phyloP scores from a whole-genome alignment of 208 protist species.

The Trypanosoma cruzi region DNA sequence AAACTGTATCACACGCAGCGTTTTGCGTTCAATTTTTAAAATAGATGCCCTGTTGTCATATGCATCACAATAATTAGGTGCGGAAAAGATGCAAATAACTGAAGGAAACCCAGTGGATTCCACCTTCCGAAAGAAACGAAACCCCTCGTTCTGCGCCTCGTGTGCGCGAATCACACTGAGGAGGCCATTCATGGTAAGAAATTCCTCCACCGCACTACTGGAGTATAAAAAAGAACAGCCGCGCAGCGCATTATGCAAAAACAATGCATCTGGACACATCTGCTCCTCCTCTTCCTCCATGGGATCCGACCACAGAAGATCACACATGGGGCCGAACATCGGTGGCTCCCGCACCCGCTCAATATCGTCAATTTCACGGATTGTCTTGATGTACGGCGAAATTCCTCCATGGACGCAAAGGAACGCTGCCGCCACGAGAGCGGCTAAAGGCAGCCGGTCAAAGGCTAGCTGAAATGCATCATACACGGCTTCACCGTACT shows the following conservation, averaged over 20 bases:
- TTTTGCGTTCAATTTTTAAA: slow-evolving; percentile 91
- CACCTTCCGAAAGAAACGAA: slow-evolving; percentile 84
- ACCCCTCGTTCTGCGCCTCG: slow-evolving; percentile 80
- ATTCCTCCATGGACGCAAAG: slow-evolving; percentile 86
- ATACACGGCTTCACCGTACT: slow-evolving; percentile 69
- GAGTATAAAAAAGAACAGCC: slow-evolving; percentile 57
- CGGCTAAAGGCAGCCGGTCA: slow-evolving; percentile 65
- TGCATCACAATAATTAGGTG: slow-evolving; percentile 95
- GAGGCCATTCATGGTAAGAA: slow-evolving; percentile 88
- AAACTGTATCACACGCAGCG: slow-evolving; percentile 92
- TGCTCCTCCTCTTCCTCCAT: slow-evolving; percentile 79
- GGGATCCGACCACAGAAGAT: slow-evolving; percentile 91
- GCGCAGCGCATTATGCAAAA: slow-evolving; percentile 42
- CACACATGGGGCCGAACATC: slow-evolving; percentile 63
- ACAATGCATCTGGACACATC: slow-evolving; percentile 33
- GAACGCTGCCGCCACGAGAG: slow-evolving; percentile 55
- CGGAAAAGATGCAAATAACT: slow-evolving; percentile 94
- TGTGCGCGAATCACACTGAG: slow-evolving; percentile 92
- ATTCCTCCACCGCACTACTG: slow-evolving; percentile 62
- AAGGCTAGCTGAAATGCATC: slow-evolving; percentile 57
- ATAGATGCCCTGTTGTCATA: slow-evolving; percentile 94
- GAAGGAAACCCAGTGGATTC: slow-evolving; percentile 85
- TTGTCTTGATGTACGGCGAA: slow-evolving; percentile 34
- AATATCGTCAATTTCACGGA: slow-evolving; percentile 72
- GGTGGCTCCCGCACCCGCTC: slow-evolving; percentile 79